Evolutionary conservation across 2,329 filamentous ascomycete genomes (phyloP).

Genomic region (Fusarium metavorans): DNA sequence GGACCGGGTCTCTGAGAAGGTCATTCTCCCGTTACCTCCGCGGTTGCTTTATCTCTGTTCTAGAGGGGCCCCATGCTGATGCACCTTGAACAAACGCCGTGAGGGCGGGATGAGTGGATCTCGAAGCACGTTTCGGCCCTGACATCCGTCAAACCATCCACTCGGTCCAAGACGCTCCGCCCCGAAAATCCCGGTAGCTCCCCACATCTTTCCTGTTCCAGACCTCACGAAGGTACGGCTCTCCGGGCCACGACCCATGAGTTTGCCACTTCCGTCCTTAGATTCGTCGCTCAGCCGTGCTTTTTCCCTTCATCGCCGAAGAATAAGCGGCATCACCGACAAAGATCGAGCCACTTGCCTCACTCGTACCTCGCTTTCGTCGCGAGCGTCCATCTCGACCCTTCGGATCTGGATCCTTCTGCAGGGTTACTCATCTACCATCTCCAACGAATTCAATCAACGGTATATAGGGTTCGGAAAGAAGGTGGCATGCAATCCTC

Average conservation of each 20-base stretch:
- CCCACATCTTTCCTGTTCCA: constrained; percentile 38
- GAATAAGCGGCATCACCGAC: constrained; percentile 6
- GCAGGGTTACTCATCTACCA: neutral
- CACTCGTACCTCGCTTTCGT: neutral
- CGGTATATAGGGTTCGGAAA: constrained; percentile 3
- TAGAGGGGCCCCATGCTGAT: constrained; percentile 16
- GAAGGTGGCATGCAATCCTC: constrained; percentile 14
- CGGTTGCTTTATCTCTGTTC: constrained; percentile 26
- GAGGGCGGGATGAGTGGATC: constrained; percentile 37
- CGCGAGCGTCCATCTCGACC: neutral
- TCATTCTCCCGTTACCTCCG: constrained; percentile 26
- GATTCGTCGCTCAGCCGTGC: neutral
- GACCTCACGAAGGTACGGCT: constrained; percentile 38
- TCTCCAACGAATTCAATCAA: neutral
- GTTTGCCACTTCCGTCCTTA: neutral
- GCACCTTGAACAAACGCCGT: constrained; percentile 18
- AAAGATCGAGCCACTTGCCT: neutral
- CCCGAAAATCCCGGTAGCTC: constrained; percentile 45
- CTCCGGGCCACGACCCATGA: constrained; percentile 34
- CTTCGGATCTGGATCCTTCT: neutral
- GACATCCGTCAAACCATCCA: constrained; percentile 41
- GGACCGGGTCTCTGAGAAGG: constrained; percentile 40
- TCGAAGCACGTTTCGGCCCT: constrained; percentile 42
- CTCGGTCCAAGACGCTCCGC: constrained; percentile 36
- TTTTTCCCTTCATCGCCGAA: neutral